Evolutionary conservation across 2,329 filamentous ascomycete species (phyloP), one percentile per base, ranked within the genome.

Genomic region (Incumbomyces delicatus): DNA sequence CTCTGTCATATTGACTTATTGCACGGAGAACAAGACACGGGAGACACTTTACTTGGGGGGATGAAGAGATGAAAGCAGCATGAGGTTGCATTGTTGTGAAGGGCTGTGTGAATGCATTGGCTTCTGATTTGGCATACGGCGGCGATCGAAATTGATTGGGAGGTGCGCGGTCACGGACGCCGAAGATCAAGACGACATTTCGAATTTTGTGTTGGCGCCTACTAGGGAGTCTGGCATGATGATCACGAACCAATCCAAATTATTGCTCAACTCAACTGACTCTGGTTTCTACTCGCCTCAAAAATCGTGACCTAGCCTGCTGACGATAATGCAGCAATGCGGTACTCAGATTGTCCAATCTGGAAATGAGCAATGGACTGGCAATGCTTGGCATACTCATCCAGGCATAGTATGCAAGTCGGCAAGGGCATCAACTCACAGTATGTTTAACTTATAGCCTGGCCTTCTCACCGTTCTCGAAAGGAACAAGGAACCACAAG

Each of bases 1-100:
- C 54, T 58, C 56, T 49, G 56, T 58, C 56, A 56, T 57, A 57
- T 58, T 58, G 20, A 54, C 16, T 58, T 57, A 57, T 56, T 45
- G 56, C 47, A 57, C 53, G 54, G 54, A 56, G 33, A 30, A 39
- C 29, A 37, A 29, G 43, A 30, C 18, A 30, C 43, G 36, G 34
- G 36, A 29, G 33, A 30, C 18, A 30, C 43, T 4, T 27, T 35
- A 17, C 33, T 39, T 30, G 13, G 14, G 7, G 35, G 11, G 35
- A 46, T 40, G 34, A 30, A 30, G 44, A 20, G 6, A 16, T 45
- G 10, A 4, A 12, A 14, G 18, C 16, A 38, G 33, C n/a, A 38
- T 18, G 13, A 17, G 2, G 33, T 33, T 12, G 7, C 6, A 11
- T 29, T 31, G 27, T 41, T 34, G 34, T 14, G 34, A 44, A 39